Evolutionary conservation across 208 protist species (phyloP), one percentile per base, ranked within the genome.

Genomic region (Trypanosomatidae sp.): DNA sequence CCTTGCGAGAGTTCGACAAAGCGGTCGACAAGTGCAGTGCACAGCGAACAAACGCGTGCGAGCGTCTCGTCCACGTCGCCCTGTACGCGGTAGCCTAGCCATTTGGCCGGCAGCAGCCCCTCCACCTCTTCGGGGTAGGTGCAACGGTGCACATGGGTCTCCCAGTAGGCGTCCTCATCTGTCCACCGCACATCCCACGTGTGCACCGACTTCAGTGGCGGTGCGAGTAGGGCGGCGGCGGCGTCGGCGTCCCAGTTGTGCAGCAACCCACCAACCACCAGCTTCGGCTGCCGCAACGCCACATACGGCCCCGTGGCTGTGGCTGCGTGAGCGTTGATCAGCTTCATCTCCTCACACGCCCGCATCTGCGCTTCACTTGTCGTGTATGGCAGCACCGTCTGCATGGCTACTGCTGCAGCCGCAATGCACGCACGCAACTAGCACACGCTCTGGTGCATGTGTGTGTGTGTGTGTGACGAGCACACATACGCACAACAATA

Each of bases 1-100:
- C 75, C 73, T 33, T 72, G 58, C 6, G 77, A 84, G 13, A 88
- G 67, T 4, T 52, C 43, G n/a, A 93, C 71, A 49, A 90, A 88
- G 33, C 67, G 65, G 48, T 93, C 77, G 3, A 88, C 85, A 6
- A 93, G 67, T 0, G 80, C 80, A 6, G 85, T 93, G 56, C 85
- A 93, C 43, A 93, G 68, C 59, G 68, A 81, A 48, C 85, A 93
- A 24, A 93, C 80, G 6, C 73, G 61, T n/a, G 85, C 77, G 41
- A 93, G 57, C 41, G 77, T 84, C 53, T 86, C 80, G 50, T 93
- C 85, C 11, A 88, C 71, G 45, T 89, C 77, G 50, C 54, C 78
- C 56, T 76, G 61, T 26, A 81, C 54, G 42, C 70, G 66, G 69
- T 93, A 90, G 37, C 80, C 85, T 23, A 93, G 77, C 80, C 85